phyloP scores from a whole-genome alignment of 2,329 filamentous ascomycete species.

The Cladosporium sp. region DNA sequence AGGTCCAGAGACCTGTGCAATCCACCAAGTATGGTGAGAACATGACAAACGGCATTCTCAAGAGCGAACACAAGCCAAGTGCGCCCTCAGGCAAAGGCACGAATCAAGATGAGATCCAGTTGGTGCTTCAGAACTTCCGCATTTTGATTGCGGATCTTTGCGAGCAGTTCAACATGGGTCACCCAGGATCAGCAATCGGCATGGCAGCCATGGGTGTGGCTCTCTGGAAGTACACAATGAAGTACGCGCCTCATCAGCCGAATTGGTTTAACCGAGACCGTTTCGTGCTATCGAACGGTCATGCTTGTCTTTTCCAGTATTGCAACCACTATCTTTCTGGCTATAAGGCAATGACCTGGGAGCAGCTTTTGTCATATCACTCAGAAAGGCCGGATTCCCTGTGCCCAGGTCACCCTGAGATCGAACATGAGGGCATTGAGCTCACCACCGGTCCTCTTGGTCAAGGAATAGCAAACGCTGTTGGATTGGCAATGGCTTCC shows the following conservation, averaged over 20 bases:
- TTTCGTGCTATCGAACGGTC: slow-evolving; percentile 57
- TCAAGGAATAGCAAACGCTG: slow-evolving; percentile 54
- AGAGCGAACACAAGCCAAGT: slow-evolving; percentile 10
- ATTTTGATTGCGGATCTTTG: slow-evolving; percentile 62
- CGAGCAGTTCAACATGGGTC: slow-evolving; percentile 63
- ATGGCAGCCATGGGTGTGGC: slow-evolving; percentile 58
- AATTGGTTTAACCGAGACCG: slow-evolving; percentile 57
- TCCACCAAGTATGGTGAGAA: slow-evolving; percentile 10
- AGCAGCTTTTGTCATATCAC: slow-evolving; percentile 52
- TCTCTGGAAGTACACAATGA: slow-evolving; percentile 58
- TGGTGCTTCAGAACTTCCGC: slow-evolving; percentile 45
- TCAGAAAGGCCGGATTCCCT: slow-evolving; percentile 43
- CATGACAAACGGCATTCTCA: slow-evolving; percentile 12
- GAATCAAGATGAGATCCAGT: slow-evolving; percentile 9
- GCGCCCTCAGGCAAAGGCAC: not conserved
- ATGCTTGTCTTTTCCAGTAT: slow-evolving; percentile 53
- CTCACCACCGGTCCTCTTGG: slow-evolving; percentile 55
- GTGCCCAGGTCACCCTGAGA: slow-evolving; percentile 47
- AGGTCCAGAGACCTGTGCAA: not conserved
- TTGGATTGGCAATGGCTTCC: slow-evolving; percentile 53
- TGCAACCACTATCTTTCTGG: slow-evolving; percentile 36
- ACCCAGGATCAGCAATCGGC: slow-evolving; percentile 57
- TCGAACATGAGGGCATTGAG: slow-evolving; percentile 52
- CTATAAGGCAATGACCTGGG: slow-evolving; percentile 50
- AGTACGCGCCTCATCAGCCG: slow-evolving; percentile 50